These are phyloP conservation scores for Castanopsis chinensis DNA, from an alignment of 306 rosid species.

Conservation along the genomic window DNA sequence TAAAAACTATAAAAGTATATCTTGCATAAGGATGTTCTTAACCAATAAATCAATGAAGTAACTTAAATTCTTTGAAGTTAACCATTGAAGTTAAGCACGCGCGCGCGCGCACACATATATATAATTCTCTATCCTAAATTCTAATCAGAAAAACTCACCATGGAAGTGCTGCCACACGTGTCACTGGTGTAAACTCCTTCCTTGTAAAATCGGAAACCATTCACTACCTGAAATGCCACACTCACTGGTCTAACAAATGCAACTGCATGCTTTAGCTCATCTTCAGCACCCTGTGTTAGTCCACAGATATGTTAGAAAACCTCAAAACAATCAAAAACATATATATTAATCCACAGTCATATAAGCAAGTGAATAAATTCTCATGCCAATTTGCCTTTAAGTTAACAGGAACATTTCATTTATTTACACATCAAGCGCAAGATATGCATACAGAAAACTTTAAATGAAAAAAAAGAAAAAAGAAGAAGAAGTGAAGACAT, in stretches of 20 bases:
- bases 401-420: slow-evolving; percentile 8
- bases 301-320: slow-evolving; percentile 11
- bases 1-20: not conserved
- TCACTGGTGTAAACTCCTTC: slow-evolving; percentile 77
- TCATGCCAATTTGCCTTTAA: slow-evolving; percentile 15
- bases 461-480: not conserved
- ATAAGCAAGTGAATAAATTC: slow-evolving; percentile 2
- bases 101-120: too few relatives aligned
- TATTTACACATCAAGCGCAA: slow-evolving; percentile 5
- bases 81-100: too few relatives aligned
- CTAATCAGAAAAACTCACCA: slow-evolving; percentile 45
- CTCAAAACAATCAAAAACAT: not conserved
- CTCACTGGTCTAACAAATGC: slow-evolving; percentile 88
- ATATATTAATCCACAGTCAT: not conserved
- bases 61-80: not conserved
- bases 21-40: not conserved
- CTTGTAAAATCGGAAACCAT: slow-evolving; percentile 54
- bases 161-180: slow-evolving; percentile 63
- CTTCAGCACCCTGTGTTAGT: slow-evolving; percentile 78
- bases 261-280: slow-evolving; percentile 88
- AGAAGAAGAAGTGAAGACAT: not conserved
- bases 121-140: not conserved
- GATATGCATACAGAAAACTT: not conserved
- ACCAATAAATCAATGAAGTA: not conserved
- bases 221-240: slow-evolving; percentile 75